These are phyloP conservation scores for Thelonectria rubi DNA, from an alignment of 2,329 filamentous ascomycete species.

Conservation along the genomic window DNA sequence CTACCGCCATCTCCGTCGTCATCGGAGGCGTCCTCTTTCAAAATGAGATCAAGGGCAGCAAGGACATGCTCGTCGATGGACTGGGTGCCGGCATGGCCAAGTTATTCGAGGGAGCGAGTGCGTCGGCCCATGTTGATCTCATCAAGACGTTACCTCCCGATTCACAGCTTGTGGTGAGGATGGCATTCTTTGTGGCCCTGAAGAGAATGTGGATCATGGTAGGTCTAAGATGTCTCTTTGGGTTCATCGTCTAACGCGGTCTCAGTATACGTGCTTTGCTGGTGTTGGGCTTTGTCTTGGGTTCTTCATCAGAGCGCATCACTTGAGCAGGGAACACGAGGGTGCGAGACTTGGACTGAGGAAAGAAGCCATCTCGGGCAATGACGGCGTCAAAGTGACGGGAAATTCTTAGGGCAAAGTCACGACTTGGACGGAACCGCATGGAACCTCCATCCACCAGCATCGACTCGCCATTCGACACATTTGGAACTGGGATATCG, in stretches of 20 bases:
- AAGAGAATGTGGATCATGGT: conserved; percentile 45
- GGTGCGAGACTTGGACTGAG: conserved; percentile 32
- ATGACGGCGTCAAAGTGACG: not conserved
- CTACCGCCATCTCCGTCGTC: conserved; percentile 71
- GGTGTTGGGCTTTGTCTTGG: conserved; percentile 28
- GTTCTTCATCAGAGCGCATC: conserved; percentile 37
- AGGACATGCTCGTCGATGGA: conserved; percentile 52
- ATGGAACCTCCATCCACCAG: no score
- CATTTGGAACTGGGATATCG: no score
- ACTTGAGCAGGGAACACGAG: conserved; percentile 36
- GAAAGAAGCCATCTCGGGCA: not conserved
- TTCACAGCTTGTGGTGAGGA: conserved; percentile 36
- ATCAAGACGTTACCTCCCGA: conserved; percentile 47
- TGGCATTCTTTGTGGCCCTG: conserved; percentile 39
- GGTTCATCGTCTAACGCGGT: not conserved
- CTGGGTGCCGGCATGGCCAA: conserved; percentile 58
- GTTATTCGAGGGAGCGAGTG: conserved; percentile 61
- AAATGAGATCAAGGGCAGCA: conserved; percentile 68
- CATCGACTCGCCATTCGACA: no score
- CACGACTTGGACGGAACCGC: no score
- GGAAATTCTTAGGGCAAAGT: not conserved
- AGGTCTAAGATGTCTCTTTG: not conserved
- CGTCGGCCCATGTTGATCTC: conserved; percentile 65
- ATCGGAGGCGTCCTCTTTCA: conserved; percentile 77
- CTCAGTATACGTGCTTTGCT: conserved; percentile 35